Base-by-base conservation (phyloP, 164 flowering plant genomes). In the Berberis vulgaris region DNA sequence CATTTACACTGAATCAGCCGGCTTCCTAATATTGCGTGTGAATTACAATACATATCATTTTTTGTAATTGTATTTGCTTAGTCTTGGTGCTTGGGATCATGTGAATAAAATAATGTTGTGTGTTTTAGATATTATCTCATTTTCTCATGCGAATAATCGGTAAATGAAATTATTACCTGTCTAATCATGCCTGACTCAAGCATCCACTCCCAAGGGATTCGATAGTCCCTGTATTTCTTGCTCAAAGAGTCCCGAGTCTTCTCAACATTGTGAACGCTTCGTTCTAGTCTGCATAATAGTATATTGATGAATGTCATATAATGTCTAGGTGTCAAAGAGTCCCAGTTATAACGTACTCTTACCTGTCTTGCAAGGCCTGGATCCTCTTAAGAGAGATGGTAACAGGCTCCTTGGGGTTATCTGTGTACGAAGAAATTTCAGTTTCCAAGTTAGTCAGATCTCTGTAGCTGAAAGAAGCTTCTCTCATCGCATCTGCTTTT, bases 401-500 rank as follows among this genome's bases (percentile, higher is more conserved):
- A 54, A 91, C 84, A n/a, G 91, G 83, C 65, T 87, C 96, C 44
- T 97, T 84, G 38, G 73, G 69, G 68, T 82, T 82, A 8, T 89
- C 91, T 1, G 76, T 62, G 66, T 81, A 87, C 0, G 83, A 82
- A 0, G 81, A 78, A 0, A 84, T 93, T 73, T 91, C 97, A 1
- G 81, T 66, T 67, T 83, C 93, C 1, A 94, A 81, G 74, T 94
- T 94, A 84, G 86, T 88, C 38, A 94, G 78, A 78, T 94, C 99
- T 62, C 82, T 81, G 58, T 84, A 94, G 47, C 87, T 91, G 41
- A 94, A 94, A 57, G 99, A 97, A 13, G 99, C 99, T 66, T 94
- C 99, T 9, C 99, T 78, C 69, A 94, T 69, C 3, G 96, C 96
- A 67, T 94, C 99, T 0, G 97, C 99, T 75, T 87, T 94, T 65